Conservation (phyloP, 345 rosid species). For the Iberis pinnata region DNA sequence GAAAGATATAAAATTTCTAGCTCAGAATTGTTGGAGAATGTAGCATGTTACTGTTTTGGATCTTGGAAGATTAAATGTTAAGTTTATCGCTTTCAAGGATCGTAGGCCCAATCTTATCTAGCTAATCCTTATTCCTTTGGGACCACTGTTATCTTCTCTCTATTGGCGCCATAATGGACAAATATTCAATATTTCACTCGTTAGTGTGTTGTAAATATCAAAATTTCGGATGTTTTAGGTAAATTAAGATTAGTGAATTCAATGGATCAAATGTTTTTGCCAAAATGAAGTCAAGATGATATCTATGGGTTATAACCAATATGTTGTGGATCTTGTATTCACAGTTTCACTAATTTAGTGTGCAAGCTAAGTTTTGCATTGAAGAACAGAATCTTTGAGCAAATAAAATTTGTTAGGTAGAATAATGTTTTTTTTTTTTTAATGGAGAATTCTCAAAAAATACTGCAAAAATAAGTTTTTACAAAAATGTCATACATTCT, state of each 20-base stretch:
- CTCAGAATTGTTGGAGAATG: conserved; percentile 6
- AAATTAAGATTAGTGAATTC: no score
- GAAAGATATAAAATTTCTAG: conserved; percentile 23
- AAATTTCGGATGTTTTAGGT: conserved; percentile 10
- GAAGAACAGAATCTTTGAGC: no score
- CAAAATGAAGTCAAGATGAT: no score
- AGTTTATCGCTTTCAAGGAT: conserved; percentile 21
- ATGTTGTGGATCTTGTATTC: not conserved
- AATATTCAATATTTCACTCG: conserved; percentile 12
- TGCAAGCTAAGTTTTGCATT: no score
- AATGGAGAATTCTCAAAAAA: no score
- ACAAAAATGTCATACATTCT: no score
- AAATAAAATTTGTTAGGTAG: no score
- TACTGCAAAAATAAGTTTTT: no score
- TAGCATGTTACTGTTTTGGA: conserved; percentile 14
- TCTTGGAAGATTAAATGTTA: conserved; percentile 7
- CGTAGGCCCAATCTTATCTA: conserved; percentile 31
- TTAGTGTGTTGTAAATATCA: not conserved
- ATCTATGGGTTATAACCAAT: conserved; percentile 1
- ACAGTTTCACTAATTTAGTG: not conserved
- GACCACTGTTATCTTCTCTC: conserved; percentile 22
- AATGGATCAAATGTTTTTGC: not conserved
- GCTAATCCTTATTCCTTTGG: conserved; percentile 20
- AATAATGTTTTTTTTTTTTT: no score
- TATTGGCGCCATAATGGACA: conserved; percentile 11